A percentile compares a stretch with the other conserved stretches of the same genome.
phyloP scores from a whole-genome alignment of 2,329 filamentous ascomycete species.

The Fusarium goolgardi region DNA sequence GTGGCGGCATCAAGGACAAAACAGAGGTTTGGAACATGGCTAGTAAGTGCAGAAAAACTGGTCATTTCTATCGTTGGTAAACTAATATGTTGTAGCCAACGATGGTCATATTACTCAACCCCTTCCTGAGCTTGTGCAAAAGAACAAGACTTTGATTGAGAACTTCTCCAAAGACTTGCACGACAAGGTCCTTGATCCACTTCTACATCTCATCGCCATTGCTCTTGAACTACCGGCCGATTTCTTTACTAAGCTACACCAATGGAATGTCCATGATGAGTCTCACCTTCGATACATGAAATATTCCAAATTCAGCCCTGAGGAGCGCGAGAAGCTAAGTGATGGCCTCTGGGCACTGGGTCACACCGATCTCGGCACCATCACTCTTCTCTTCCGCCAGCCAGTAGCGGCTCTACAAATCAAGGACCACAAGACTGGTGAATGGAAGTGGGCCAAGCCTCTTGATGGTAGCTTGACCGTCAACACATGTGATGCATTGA shows the following conservation, averaged over 20 bases:
- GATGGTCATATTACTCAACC: conserved; percentile 49
- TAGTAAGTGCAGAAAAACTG: conserved; percentile 39
- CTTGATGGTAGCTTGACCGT: conserved; percentile 63
- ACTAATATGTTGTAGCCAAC: conserved; percentile 30
- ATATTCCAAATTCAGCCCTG: conserved; percentile 61
- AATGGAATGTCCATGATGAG: conserved; percentile 68
- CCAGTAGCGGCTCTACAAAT: conserved; percentile 69
- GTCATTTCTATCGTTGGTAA: accelerated
- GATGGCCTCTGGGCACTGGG: conserved; percentile 59
- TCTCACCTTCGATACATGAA: conserved; percentile 73
- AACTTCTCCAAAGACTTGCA: conserved; percentile 54
- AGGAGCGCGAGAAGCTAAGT: conserved; percentile 59
- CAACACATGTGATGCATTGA: conserved; percentile 62
- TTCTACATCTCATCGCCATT: conserved; percentile 70
- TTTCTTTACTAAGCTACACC: conserved; percentile 63
- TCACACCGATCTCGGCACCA: conserved; percentile 67
- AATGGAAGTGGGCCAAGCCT: conserved; percentile 64
- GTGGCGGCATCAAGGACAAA: conserved; percentile 55
- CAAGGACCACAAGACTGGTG: conserved; percentile 56
- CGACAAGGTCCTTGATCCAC: conserved; percentile 65
- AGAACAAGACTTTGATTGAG: background rate
- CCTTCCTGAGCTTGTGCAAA: background rate
- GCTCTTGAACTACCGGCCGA: conserved; percentile 70
- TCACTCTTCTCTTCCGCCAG: conserved; percentile 69
- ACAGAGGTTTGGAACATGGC: conserved; percentile 56